These are phyloP conservation scores for Fusarium piperis DNA, from an alignment of 2,329 filamentous ascomycete genomes.

Conservation along the genomic window DNA sequence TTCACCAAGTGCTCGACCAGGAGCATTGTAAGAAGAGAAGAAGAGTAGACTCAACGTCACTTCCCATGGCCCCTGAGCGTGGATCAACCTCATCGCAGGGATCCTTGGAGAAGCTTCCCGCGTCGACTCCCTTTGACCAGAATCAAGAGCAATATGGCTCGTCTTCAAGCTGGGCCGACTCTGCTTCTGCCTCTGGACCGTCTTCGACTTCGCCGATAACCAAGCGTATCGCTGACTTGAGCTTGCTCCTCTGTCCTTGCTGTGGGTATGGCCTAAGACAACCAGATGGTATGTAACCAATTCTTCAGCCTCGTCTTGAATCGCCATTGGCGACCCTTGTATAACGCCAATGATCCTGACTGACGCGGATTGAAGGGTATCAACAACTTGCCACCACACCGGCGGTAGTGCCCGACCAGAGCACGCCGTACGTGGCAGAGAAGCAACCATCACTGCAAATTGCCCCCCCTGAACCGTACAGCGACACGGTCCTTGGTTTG, in stretches of 20 bases:
- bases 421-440: slow-evolving; percentile 46
- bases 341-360: not conserved
- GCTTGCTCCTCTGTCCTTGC: slow-evolving; percentile 44
- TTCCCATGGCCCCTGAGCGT: slow-evolving; percentile 45
- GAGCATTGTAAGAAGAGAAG: slow-evolving; percentile 46
- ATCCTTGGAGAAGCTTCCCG: slow-evolving; percentile 46
- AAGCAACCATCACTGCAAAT: slow-evolving; percentile 40
- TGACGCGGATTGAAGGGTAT: slow-evolving; percentile 46
- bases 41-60: slow-evolving; percentile 42
- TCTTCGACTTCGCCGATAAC: slow-evolving; percentile 40
- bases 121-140: slow-evolving; percentile 33
- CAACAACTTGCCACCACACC: slow-evolving; percentile 43
- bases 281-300: slow-evolving; percentile 43
- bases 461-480: slow-evolving; percentile 30
- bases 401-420: slow-evolving; percentile 42
- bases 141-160: slow-evolving; percentile 33
- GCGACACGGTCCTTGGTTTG: slow-evolving; percentile 19
- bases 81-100: slow-evolving; percentile 39
- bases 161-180: slow-evolving; percentile 35
- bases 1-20: slow-evolving; percentile 42
- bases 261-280: slow-evolving; percentile 44
- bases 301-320: not conserved
- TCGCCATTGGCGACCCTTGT: not conserved
- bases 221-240: slow-evolving; percentile 44
- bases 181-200: slow-evolving; percentile 34